Evolutionary conservation across 1,284 basidiomycete species (phyloP).

Genomic region (Puccinia polysora): DNA sequence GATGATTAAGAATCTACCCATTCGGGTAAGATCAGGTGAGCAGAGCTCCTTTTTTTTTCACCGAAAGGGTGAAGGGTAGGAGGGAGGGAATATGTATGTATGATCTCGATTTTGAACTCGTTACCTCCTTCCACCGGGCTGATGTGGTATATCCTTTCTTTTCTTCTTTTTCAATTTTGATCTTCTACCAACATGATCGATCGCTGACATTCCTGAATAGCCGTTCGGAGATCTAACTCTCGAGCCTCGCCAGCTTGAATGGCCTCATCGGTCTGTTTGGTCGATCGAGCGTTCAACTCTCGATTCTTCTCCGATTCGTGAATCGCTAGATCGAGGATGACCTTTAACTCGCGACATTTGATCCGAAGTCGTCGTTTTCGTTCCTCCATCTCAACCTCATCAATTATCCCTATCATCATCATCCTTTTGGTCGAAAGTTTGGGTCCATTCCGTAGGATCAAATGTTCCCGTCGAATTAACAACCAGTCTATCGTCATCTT

Average conservation of each 20-base stretch:
- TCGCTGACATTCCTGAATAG: conserved; percentile 29
- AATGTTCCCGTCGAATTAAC: conserved; percentile 21
- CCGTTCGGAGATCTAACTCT: conserved; percentile 25
- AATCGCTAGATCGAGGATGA: conserved; percentile 7
- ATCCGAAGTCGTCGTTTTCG: not conserved
- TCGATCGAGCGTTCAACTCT: conserved; percentile 18
- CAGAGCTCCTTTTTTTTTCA: not conserved
- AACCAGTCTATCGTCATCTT: conserved; percentile 37
- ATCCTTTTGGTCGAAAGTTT: no score
- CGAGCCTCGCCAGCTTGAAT: conserved; percentile 24
- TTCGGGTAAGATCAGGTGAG: not conserved
- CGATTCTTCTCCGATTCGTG: conserved; percentile 22
- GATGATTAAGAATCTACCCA: not conserved
- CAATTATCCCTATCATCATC: no score
- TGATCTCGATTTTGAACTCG: no score
- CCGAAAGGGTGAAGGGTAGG: not conserved
- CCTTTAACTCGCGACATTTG: conserved; percentile 4
- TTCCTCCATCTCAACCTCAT: not conserved
- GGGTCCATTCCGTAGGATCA: no score
- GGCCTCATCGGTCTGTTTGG: conserved; percentile 32
- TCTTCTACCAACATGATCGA: conserved; percentile 20
- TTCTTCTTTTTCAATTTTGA: conserved; percentile 5
- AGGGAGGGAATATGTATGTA: no score
- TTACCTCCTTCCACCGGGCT: not conserved
- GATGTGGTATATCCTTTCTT: not conserved